Percentiles rank a stretch among this genome's conserved stretches.
Conservation (phyloP, 352 stramenopile genomes). For the Globisporangium emineosum region DNA sequence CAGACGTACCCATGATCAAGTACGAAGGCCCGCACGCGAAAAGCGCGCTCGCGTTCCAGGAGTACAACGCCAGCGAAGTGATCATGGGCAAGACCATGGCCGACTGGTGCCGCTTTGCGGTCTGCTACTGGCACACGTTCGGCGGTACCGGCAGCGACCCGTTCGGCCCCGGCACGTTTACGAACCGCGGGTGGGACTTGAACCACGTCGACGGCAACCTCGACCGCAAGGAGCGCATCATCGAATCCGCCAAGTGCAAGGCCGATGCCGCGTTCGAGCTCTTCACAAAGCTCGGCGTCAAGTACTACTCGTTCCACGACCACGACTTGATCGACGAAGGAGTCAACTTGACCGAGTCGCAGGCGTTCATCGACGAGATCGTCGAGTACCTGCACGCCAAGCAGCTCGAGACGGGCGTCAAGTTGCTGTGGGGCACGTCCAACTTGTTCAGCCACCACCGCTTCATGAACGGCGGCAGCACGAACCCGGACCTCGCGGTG, state of each 20-base stretch:
- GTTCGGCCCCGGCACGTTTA: constrained; percentile 36
- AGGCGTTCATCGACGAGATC: constrained; percentile 34
- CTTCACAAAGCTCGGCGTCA: constrained; percentile 80
- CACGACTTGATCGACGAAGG: constrained; percentile 72
- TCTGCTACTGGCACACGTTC: constrained; percentile 68
- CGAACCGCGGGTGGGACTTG: constrained; percentile 41
- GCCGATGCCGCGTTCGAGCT: constrained; percentile 86
- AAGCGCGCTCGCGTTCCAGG: constrained; percentile 60
- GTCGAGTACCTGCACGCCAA: constrained; percentile 50
- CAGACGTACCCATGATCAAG: constrained; percentile 48
- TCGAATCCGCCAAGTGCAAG: constrained; percentile 72
- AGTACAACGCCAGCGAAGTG: constrained; percentile 77
- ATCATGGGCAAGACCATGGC: constrained; percentile 79
- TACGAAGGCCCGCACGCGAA: constrained; percentile 50
- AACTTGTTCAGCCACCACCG: constrained; percentile 76
- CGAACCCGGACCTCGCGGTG: constrained; percentile 83
- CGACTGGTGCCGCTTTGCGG: constrained; percentile 56
- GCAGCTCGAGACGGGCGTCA: constrained; percentile 70
- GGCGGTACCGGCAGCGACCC: constrained; percentile 29
- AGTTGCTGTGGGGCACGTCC: constrained; percentile 79
- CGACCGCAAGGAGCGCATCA: constrained; percentile 41
- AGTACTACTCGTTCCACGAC: constrained; percentile 88
- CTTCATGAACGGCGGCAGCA: constrained; percentile 85
- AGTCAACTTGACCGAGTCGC: constrained; percentile 38
- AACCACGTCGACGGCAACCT: constrained; percentile 20